Base-by-base conservation (phyloP, 805 yeast genomes). In the Deakozyma indianensis region DNA sequence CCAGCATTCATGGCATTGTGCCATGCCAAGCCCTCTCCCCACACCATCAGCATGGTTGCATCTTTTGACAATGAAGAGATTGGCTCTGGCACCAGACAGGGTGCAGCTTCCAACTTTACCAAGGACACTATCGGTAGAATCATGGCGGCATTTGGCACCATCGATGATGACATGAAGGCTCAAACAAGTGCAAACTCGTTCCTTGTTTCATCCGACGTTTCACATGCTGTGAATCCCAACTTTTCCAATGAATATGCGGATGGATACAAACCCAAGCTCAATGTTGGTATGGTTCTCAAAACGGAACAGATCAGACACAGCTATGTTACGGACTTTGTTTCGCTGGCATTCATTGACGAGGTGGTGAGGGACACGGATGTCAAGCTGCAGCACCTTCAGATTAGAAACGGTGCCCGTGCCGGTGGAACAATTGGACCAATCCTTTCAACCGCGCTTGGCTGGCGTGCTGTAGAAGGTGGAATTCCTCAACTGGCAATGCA, bases 341-440 rank as follows among this genome's bases (percentile, higher is more conserved):
- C 97, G 23, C 73, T 87, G 47, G 84, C 86, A 2, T 62, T 90
- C 45, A 54, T 90, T 43, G 81, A 86, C 58, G 71, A 77, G 50
- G 63, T 83, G 44, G 96, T 94, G 2, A 72, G 77, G 43, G 55
- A 56, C 23, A 79, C 77, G 3, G 64, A 74, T 53, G 80, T 83
- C n/a, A 96, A 96, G 16, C 64, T 90, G 50, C 98, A 90, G 63
- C 63, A 87, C 47, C 86, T 90, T 66, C 96, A 88, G n/a, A 94
- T 83, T 23, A 75, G 90, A 46, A 92, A 90, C 61, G 95, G 83
- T 58, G 78, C 94, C 2, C 85, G 96, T 2, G 90, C 97, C 64
- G 98, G 98, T 2, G 81, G 94, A 1, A 90, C 98, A 1, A 90
- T 90, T 56, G 98, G 97, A 1, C 97, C 97, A 20, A 83, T 88